phyloP scores from a whole-genome alignment of 305 asterid species.

The Caryopteris hybrid region DNA sequence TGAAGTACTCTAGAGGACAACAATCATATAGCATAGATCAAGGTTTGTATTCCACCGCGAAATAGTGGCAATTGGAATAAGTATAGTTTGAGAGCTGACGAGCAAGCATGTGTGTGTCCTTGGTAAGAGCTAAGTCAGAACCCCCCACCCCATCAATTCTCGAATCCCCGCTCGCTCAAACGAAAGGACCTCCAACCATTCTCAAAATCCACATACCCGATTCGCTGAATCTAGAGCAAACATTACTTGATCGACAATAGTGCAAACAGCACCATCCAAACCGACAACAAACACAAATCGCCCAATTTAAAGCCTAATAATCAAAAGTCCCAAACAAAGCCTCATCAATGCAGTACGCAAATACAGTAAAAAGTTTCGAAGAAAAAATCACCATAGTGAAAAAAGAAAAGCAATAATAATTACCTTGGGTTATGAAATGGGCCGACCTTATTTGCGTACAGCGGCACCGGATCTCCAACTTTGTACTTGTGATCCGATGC shows the following conservation, averaged over 20 bases:
- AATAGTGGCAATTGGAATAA: background rate
- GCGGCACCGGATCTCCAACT: constrained; percentile 56
- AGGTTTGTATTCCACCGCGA: too few species aligned
- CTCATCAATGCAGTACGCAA: background rate
- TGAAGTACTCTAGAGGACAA: too few species aligned
- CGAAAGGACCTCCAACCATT: background rate
- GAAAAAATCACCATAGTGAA: background rate
- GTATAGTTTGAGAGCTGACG: too few species aligned
- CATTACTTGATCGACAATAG: too few species aligned
- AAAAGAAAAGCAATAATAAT: background rate
- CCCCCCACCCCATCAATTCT: background rate
- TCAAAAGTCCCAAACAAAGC: too few species aligned
- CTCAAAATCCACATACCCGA: background rate
- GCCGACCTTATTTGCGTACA: constrained; percentile 70
- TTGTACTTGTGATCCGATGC: constrained; percentile 66
- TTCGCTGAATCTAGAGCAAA: background rate
- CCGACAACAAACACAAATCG: background rate
- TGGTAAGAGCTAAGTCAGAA: background rate
- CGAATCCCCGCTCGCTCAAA: background rate
- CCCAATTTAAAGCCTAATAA: too few species aligned
- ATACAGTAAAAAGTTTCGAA: background rate
- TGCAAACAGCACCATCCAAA: background rate
- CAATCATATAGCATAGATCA: too few species aligned
- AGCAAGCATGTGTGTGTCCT: background rate
- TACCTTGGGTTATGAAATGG: constrained; percentile 85